Percentiles rank a stretch among this genome's conserved stretches.
Conservation (phyloP, 1,284 basidiomycete species). For the Puccinia hordei region DNA sequence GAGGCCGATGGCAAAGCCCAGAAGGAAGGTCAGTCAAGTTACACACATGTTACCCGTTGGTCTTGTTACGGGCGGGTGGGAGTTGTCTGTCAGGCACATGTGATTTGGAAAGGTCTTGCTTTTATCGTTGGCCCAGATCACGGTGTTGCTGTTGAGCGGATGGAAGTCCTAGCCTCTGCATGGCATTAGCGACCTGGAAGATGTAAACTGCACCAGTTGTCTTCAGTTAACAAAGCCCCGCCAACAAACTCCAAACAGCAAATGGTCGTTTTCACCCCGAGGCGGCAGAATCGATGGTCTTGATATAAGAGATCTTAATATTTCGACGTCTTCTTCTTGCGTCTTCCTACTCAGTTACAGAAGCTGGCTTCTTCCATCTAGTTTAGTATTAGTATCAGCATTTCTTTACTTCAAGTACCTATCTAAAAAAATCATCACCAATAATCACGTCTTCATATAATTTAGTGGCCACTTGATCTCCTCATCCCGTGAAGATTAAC, state of each 20-base stretch:
- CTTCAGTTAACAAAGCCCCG: not conserved
- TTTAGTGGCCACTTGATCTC: not conserved
- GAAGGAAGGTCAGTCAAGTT: too few relatives aligned
- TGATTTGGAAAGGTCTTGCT: too few relatives aligned
- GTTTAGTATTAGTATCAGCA: not conserved
- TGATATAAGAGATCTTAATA: not conserved
- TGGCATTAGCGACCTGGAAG: too few relatives aligned
- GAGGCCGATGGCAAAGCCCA: too few relatives aligned
- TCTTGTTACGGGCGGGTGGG: too few relatives aligned
- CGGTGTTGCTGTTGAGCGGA: too few relatives aligned
- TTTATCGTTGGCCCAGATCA: too few relatives aligned
- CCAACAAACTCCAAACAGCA: not conserved
- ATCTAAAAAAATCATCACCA: not conserved
- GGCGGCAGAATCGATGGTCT: not conserved
- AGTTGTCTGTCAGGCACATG: too few relatives aligned
- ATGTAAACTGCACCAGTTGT: not conserved
- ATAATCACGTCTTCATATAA: not conserved
- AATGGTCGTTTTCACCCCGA: not conserved
- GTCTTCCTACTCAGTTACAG: not conserved
- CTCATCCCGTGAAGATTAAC: not conserved
- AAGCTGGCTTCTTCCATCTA: conserved; percentile 3
- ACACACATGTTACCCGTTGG: too few relatives aligned
- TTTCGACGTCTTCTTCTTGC: not conserved
- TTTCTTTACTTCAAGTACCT: not conserved
- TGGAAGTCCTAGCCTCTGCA: too few relatives aligned